Conservation (phyloP, 768 basidiomycete genomes). For the Podaxis pistillaris region DNA sequence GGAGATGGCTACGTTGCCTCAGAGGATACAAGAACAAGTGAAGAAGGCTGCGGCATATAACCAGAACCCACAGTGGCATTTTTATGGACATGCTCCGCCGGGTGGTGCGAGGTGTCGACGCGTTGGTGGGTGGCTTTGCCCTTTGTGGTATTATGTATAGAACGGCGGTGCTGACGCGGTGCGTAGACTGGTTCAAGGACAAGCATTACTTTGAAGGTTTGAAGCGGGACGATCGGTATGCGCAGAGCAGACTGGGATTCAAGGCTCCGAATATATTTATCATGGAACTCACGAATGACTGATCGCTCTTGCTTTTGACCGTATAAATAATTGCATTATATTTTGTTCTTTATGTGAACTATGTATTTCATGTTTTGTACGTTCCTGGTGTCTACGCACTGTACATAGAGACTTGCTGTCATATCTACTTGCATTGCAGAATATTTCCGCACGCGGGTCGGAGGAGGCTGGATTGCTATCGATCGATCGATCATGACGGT, state of each 20-base stretch:
- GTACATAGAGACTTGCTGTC: background rate
- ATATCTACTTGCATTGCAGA: background rate
- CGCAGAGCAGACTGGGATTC: slow-evolving; percentile 62
- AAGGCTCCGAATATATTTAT: slow-evolving; percentile 78
- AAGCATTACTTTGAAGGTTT: slow-evolving; percentile 68
- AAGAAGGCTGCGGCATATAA: slow-evolving; percentile 55
- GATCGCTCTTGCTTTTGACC: background rate
- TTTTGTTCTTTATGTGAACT: background rate
- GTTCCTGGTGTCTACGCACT: background rate
- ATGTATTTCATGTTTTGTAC: background rate
- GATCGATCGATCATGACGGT: slow-evolving; percentile 5
- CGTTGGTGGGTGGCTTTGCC: slow-evolving; percentile 47
- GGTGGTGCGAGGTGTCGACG: slow-evolving; percentile 47
- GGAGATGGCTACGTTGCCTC: slow-evolving; percentile 60
- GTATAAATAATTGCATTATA: background rate
- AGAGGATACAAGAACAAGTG: slow-evolving; percentile 70
- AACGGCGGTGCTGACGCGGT: background rate
- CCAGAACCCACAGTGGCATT: slow-evolving; percentile 31
- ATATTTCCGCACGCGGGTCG: background rate
- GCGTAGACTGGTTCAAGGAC: slow-evolving; percentile 75
- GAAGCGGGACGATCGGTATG: slow-evolving; percentile 58
- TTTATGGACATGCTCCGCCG: slow-evolving; percentile 48
- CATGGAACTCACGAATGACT: slow-evolving; percentile 46
- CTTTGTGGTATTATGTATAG: background rate
- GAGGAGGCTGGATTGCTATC: background rate